These are phyloP conservation scores for Alternaria gaisen DNA, from an alignment of 2,329 filamentous ascomycete species.

Conservation along the genomic window DNA sequence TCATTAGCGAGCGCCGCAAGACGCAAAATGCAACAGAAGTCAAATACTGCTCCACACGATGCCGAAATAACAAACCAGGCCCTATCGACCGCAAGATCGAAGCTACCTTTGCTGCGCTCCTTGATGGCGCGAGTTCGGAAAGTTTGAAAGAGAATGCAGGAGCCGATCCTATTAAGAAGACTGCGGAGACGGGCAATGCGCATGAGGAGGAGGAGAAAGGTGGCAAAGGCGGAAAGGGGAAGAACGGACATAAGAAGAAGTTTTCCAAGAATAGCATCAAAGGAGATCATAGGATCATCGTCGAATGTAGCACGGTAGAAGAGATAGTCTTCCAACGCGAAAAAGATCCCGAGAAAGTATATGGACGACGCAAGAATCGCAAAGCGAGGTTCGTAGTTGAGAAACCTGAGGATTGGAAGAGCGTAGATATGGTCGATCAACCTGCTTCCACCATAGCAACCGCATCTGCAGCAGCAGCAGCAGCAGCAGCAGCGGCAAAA, in stretches of 20 bases:
- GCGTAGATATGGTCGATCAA: conserved; percentile 56
- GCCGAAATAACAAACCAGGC: conserved; percentile 61
- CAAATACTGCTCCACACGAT: conserved; percentile 68
- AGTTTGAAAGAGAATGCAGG: conserved; percentile 31
- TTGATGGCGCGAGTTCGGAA: conserved; percentile 48
- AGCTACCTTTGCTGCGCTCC: conserved; percentile 55
- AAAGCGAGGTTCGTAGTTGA: conserved; percentile 52
- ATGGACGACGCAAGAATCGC: conserved; percentile 58
- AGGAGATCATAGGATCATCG: conserved; percentile 61
- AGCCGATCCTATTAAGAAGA: conserved; percentile 6
- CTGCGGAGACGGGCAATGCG: not conserved
- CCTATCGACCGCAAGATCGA: conserved; percentile 64
- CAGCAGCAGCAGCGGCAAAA: conserved; percentile 4
- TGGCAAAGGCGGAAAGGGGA: conserved; percentile 9
- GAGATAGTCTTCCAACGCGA: conserved; percentile 59
- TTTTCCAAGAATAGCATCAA: conserved; percentile 47
- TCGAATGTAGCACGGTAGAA: conserved; percentile 62
- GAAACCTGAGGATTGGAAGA: conserved; percentile 53
- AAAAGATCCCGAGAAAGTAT: conserved; percentile 57
- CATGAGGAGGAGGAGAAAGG: not conserved
- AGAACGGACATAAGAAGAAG: conserved; percentile 42
- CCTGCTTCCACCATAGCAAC: conserved; percentile 6
- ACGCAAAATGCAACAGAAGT: conserved; percentile 45
- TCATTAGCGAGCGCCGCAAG: conserved; percentile 58
- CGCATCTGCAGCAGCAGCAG: not conserved